Conservation (phyloP, 768 basidiomycete species). For the Mycena kentingensis region DNA sequence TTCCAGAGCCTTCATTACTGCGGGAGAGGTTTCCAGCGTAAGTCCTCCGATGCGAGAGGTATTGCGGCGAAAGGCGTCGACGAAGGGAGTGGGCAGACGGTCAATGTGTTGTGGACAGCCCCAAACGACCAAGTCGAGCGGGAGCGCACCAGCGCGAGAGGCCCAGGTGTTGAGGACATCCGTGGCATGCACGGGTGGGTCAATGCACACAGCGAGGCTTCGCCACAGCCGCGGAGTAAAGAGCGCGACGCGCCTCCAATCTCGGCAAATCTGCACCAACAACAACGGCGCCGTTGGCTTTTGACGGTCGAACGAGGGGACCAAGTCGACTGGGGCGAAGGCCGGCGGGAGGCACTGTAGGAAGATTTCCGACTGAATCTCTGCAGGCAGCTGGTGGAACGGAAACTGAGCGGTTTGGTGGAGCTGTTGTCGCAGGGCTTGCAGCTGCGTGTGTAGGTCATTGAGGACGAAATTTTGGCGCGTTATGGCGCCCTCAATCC, state of each 20-base stretch:
- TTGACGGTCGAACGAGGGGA: not conserved
- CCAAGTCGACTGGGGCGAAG: not conserved
- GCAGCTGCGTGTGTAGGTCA: not conserved
- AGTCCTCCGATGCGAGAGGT: not conserved
- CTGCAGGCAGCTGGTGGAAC: not conserved
- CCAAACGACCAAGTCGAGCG: not conserved
- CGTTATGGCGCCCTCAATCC: not conserved
- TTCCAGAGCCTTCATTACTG: not conserved
- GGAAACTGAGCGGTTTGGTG: slow-evolving; percentile 2
- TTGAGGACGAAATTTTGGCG: not conserved
- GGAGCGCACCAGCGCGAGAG: not conserved
- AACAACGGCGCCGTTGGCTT: not conserved
- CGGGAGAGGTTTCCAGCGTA: not conserved
- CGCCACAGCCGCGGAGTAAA: not conserved
- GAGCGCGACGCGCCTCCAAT: not conserved
- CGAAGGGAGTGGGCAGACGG: not conserved
- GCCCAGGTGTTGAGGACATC: not conserved
- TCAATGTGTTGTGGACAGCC: not conserved
- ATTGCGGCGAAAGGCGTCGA: not conserved
- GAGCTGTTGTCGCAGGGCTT: not conserved
- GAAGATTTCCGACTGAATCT: slow-evolving; percentile 7
- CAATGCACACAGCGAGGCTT: not conserved
- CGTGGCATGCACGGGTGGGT: not conserved
- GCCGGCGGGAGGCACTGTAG: not conserved
- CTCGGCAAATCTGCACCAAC: not conserved